Evolutionary conservation across 805 yeast genomes (phyloP).

Genomic region (Wickerhamiella dianesei): DNA sequence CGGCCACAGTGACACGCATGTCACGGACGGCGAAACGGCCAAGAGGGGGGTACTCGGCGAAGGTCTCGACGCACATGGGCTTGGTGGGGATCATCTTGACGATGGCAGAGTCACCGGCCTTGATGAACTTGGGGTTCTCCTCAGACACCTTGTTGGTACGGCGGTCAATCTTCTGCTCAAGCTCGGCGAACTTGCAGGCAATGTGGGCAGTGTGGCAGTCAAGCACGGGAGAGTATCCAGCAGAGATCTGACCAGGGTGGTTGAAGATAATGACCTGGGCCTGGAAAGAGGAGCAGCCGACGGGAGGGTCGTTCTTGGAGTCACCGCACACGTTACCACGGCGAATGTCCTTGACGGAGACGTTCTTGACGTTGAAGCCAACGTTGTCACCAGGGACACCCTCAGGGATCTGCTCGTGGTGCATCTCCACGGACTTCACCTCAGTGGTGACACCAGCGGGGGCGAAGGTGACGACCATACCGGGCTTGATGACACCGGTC

Average conservation of each 20-base stretch:
- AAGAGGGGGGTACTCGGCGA: constrained; percentile 89
- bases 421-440: constrained; percentile 83
- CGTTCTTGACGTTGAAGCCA: constrained; percentile 84
- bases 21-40: constrained; percentile 99
- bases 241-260: constrained; percentile 85
- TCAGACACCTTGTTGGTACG: constrained; percentile 85
- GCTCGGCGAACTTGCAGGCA: constrained; percentile 75
- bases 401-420: constrained; percentile 64
- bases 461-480: constrained; percentile 80
- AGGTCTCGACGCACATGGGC: constrained; percentile 92
- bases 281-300: constrained; percentile 65
- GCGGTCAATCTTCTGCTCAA: constrained; percentile 76
- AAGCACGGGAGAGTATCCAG: constrained; percentile 84
- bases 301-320: constrained; percentile 80
- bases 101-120: constrained; percentile 93
- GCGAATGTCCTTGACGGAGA: constrained; percentile 76
- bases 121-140: constrained; percentile 83
- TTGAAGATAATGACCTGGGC: constrained; percentile 79
- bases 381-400: constrained; percentile 89
- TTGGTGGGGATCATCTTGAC: constrained; percentile 79
- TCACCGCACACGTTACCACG: constrained; percentile 91
- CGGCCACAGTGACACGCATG: constrained; percentile 99
- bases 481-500: constrained; percentile 84
- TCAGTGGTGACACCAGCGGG: constrained; percentile 86
- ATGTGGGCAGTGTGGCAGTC: constrained; percentile 92